These are phyloP conservation scores for Ustilaginoidea virens DNA, from an alignment of 2,329 filamentous ascomycete species.

Conservation along the genomic window DNA sequence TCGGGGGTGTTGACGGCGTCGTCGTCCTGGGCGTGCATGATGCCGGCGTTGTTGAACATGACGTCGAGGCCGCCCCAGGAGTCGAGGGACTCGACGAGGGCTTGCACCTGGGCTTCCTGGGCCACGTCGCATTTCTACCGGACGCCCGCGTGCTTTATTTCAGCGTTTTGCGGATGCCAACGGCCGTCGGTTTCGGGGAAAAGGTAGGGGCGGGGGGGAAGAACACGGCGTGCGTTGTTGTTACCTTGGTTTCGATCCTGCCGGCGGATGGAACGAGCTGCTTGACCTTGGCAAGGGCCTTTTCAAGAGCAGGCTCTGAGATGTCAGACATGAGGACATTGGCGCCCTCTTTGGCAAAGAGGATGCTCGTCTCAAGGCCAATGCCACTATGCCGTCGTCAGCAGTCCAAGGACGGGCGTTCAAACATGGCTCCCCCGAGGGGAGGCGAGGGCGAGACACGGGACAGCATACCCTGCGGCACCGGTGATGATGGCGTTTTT, in stretches of 20 bases:
- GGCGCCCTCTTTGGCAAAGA: constrained; percentile 80
- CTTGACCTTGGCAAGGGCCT: constrained; percentile 59
- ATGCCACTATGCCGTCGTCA: constrained; percentile 49
- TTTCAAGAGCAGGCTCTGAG: constrained; percentile 61
- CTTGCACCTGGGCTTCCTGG: constrained; percentile 65
- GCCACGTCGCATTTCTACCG: constrained; percentile 60
- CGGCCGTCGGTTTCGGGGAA: too few species aligned
- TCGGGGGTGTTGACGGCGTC: constrained; percentile 75
- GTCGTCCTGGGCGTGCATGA: constrained; percentile 78
- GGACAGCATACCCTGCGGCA: constrained; percentile 52
- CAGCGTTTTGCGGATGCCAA: too few species aligned
- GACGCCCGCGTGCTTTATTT: too few species aligned
- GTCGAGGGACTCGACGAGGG: constrained; percentile 60
- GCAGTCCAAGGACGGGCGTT: background rate
- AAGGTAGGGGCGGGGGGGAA: too few species aligned
- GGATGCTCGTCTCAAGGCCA: constrained; percentile 78
- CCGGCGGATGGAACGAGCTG: constrained; percentile 48
- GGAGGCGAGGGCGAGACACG: too few species aligned
- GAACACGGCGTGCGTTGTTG: too few species aligned
- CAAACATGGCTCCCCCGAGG: too few species aligned
- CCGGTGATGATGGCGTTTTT: constrained; percentile 65
- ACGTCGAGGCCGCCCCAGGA: constrained; percentile 77
- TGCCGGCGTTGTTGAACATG: constrained; percentile 95
- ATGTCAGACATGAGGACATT: constrained; percentile 77
- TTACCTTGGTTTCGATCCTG: constrained; percentile 44